These are phyloP conservation scores for Pyrenula aspistea DNA, from an alignment of 495 filamentous ascomycete genomes.

Conservation along the genomic window DNA sequence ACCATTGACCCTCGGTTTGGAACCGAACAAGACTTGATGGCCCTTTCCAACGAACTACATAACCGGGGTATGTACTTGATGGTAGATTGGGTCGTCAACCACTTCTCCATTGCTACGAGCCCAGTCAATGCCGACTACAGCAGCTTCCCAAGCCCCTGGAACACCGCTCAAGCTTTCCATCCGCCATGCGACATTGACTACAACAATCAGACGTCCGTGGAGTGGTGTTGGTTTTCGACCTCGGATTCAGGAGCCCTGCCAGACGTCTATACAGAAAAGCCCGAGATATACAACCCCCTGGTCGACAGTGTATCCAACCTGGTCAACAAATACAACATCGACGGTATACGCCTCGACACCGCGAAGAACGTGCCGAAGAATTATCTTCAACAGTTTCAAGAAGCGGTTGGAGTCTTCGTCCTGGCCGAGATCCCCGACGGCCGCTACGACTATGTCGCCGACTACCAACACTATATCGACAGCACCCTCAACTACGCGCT, in stretches of 20 bases:
- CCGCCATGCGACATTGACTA: slow-evolving; percentile 42
- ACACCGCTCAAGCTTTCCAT: slow-evolving; percentile 45
- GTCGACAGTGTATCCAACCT: slow-evolving; percentile 46
- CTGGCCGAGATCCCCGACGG: slow-evolving; percentile 50
- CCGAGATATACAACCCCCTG: slow-evolving; percentile 34
- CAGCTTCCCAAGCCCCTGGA: slow-evolving; percentile 43
- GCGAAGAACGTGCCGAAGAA: slow-evolving; percentile 48
- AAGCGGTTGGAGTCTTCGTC: slow-evolving; percentile 47
- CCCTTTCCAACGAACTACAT: slow-evolving; percentile 12
- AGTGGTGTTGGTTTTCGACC: slow-evolving; percentile 46
- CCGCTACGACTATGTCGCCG: slow-evolving; percentile 37
- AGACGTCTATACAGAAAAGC: slow-evolving; percentile 48
- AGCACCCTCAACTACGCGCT: slow-evolving; percentile 52
- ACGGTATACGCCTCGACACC: slow-evolving; percentile 58
- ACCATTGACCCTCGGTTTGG: slow-evolving; percentile 15
- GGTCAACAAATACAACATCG: slow-evolving; percentile 53
- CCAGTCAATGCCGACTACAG: slow-evolving; percentile 32
- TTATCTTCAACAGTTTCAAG: slow-evolving; percentile 46
- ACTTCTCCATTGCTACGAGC: slow-evolving; percentile 47
- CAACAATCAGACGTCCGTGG: slow-evolving; percentile 6
- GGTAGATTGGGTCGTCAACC: slow-evolving; percentile 59
- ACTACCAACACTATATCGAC: slow-evolving; percentile 40
- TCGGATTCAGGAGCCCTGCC: slow-evolving; percentile 43
- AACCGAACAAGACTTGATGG: slow-evolving; percentile 11
- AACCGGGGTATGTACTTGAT: slow-evolving; percentile 39